Evolutionary conservation across 306 rosid genomes (phyloP).

Genomic region (Senna siamea): DNA sequence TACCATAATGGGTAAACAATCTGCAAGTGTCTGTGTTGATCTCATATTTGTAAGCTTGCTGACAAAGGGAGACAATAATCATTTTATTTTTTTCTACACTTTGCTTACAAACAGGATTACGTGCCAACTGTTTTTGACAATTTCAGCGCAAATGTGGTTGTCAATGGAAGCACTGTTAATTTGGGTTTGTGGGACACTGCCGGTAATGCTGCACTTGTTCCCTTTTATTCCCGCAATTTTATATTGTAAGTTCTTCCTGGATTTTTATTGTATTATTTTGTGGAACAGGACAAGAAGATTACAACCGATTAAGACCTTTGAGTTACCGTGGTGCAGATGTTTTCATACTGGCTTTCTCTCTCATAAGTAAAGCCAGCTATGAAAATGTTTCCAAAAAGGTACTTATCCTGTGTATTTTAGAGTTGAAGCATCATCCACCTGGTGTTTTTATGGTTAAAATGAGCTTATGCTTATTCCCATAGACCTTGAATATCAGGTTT

Average conservation of each 20-base stretch:
- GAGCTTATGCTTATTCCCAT: not conserved
- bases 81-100: slow-evolving; percentile 33
- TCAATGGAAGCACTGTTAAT: slow-evolving; percentile 94
- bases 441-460: slow-evolving; percentile 4
- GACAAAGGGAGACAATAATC: slow-evolving; percentile 21
- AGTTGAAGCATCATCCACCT: slow-evolving; percentile 3
- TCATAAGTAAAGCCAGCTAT: slow-evolving; percentile 74
- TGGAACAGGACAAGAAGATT: slow-evolving; percentile 71
- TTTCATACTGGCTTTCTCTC: slow-evolving; percentile 72
- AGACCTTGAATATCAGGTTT: slow-evolving; percentile 3
- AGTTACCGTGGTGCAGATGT: slow-evolving; percentile 81
- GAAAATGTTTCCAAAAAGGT: slow-evolving; percentile 81
- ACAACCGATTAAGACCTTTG: slow-evolving; percentile 69
- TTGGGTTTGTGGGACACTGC: slow-evolving; percentile 99
- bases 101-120: slow-evolving; percentile 74
- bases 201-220: slow-evolving; percentile 53
- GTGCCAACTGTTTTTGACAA: slow-evolving; percentile 98
- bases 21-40: not conserved
- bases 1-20: not conserved
- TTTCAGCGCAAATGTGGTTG: slow-evolving; percentile 99
- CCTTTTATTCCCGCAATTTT: slow-evolving; percentile 11
- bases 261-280: slow-evolving; percentile 46
- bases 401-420: not conserved
- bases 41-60: not conserved
- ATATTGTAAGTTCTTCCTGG: slow-evolving; percentile 22